A percentile compares a stretch with the other conserved stretches of the same genome.
phyloP scores from a whole-genome alignment of 225 moss, liverwort and hornwort genomes.

The Bryoerythrophyllum caledonicum region DNA sequence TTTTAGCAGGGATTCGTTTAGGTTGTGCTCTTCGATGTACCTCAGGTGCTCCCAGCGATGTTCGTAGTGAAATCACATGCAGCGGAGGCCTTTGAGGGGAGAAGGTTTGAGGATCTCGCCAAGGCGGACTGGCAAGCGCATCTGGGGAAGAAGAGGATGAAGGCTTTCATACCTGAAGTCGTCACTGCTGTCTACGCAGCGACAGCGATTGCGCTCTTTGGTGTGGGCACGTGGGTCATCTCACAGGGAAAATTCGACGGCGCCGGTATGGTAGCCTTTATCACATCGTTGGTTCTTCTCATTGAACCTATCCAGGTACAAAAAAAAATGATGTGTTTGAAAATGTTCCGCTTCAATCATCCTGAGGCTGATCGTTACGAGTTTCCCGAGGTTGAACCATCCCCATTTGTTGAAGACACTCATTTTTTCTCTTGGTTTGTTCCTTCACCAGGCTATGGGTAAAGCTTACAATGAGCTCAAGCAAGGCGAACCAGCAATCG shows the following conservation, averaged over 20 bases:
- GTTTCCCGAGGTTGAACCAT: background rate
- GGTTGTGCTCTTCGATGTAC: slow-evolving; percentile 16
- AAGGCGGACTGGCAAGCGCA: slow-evolving; percentile 81
- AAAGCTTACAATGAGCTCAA: slow-evolving; percentile 96
- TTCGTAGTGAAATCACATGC: slow-evolving; percentile 92
- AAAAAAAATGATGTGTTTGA: too few relatives aligned
- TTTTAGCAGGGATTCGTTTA: slow-evolving; percentile 1
- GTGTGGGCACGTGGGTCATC: slow-evolving; percentile 92
- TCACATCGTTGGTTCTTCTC: slow-evolving; percentile 85
- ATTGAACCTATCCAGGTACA: slow-evolving; percentile 93
- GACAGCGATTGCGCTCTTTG: slow-evolving; percentile 78
- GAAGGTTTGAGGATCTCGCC: slow-evolving; percentile 78
- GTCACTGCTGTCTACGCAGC: slow-evolving; percentile 90
- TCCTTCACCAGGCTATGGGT: slow-evolving; percentile 67
- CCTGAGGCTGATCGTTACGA: background rate
- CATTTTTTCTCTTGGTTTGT: background rate
- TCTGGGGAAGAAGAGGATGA: slow-evolving; percentile 89
- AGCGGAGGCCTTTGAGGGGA: slow-evolving; percentile 79
- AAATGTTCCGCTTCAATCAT: background rate
- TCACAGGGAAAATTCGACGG: slow-evolving; percentile 82
- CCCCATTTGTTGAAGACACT: background rate
- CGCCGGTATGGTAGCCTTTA: slow-evolving; percentile 89
- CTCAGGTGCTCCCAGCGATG: slow-evolving; percentile 90
- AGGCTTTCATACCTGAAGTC: slow-evolving; percentile 94
- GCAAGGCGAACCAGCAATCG: slow-evolving; percentile 96